A percentile compares a stretch with the other conserved stretches of the same genome.
These are phyloP conservation scores for Aureobasidium sp. DNA, from an alignment of 2,329 filamentous ascomycete species.

Conservation along the genomic window DNA sequence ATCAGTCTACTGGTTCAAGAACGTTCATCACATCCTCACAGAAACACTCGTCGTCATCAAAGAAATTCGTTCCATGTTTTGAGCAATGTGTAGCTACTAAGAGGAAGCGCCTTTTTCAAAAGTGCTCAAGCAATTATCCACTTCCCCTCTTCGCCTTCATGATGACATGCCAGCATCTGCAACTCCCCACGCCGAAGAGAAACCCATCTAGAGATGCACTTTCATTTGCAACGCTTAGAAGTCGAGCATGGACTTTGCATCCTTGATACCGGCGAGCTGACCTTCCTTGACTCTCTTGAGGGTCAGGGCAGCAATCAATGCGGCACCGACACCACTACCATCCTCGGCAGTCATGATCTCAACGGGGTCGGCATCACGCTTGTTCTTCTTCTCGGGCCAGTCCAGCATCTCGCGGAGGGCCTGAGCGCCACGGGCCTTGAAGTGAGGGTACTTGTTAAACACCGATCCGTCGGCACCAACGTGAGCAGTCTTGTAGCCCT, in stretches of 20 bases:
- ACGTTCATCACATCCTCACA: background rate
- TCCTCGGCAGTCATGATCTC: constrained; percentile 88
- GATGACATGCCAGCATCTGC: background rate
- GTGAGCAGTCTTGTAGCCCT: constrained; percentile 77
- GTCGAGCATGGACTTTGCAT: constrained; percentile 37
- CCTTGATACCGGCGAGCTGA: constrained; percentile 50
- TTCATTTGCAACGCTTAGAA: background rate
- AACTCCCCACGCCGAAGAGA: background rate
- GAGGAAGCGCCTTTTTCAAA: background rate
- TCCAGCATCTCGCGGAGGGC: constrained; percentile 92
- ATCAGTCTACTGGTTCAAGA: background rate
- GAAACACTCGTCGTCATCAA: background rate
- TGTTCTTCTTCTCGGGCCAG: constrained; percentile 70
- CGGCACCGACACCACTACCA: constrained; percentile 92
- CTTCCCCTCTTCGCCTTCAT: background rate
- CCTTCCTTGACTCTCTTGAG: constrained; percentile 54
- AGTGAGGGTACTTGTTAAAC: constrained; percentile 99
- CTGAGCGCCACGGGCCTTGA: constrained; percentile 82
- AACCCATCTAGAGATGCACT: background rate
- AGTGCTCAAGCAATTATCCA: background rate
- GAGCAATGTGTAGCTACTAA: background rate
- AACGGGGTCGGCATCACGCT: constrained; percentile 64
- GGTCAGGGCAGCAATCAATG: constrained; percentile 73
- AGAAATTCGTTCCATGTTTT: constrained; percentile 4
- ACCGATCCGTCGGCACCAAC: constrained; percentile 95